phyloP scores from a whole-genome alignment of 176 grass and related monocot genomes.

The Elaeis guineensis region DNA sequence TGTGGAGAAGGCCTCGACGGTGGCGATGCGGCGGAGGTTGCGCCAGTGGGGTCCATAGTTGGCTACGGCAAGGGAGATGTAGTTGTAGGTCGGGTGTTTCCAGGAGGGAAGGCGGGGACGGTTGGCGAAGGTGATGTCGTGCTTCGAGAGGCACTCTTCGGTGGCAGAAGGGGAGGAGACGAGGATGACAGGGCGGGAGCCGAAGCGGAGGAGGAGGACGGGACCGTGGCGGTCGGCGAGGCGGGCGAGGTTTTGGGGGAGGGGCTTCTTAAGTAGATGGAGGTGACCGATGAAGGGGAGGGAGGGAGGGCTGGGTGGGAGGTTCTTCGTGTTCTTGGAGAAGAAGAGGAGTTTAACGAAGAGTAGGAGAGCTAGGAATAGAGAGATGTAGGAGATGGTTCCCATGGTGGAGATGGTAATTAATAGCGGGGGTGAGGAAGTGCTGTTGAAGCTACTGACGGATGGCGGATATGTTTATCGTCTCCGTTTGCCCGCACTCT shows the following conservation, averaged over 20 bases:
- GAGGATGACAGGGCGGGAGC: slow-evolving; percentile 34
- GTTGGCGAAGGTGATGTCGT: slow-evolving; percentile 40
- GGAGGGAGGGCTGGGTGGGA: slow-evolving; percentile 28
- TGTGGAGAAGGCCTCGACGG: slow-evolving; percentile 32
- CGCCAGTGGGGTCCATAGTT: slow-evolving; percentile 45
- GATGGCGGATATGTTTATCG: too few species aligned
- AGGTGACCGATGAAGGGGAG: slow-evolving; percentile 57
- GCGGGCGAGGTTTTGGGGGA: slow-evolving; percentile 34
- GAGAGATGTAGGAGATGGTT: too few species aligned
- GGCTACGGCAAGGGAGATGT: slow-evolving; percentile 24
- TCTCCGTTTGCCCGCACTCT: too few species aligned
- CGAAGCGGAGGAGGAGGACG: slow-evolving; percentile 44
- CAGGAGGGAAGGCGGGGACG: slow-evolving; percentile 35
- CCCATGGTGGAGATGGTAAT: too few species aligned
- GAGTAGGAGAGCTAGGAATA: too few species aligned
- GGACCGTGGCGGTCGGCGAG: slow-evolving; percentile 26
- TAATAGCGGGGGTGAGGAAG: too few species aligned
- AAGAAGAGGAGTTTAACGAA: too few species aligned
- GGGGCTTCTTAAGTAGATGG: slow-evolving; percentile 46
- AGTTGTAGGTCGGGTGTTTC: slow-evolving; percentile 27
- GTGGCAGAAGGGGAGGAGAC: slow-evolving; percentile 37
- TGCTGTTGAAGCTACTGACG: too few species aligned
- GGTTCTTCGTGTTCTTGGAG: background rate
- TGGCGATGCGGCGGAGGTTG: slow-evolving; percentile 39
- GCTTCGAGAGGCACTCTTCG: slow-evolving; percentile 55